Conservation (phyloP, 495 filamentous ascomycete genomes). For the Extremus antarcticus region DNA sequence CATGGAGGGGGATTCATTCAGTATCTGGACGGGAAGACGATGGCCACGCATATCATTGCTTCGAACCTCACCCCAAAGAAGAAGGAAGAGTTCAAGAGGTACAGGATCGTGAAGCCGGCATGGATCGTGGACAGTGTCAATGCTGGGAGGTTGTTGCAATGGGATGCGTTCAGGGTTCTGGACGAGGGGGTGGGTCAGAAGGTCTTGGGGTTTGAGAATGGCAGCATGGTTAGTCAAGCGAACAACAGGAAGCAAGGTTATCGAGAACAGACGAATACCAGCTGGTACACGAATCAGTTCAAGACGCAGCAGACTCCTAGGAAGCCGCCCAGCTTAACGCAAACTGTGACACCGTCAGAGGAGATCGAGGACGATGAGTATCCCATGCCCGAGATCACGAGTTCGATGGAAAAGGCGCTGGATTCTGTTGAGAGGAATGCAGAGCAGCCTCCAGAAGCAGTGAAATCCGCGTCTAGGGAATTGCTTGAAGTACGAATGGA, state of each 20-base stretch:
- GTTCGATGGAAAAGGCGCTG: slow-evolving; percentile 18
- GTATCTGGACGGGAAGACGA: slow-evolving; percentile 88
- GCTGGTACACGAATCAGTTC: slow-evolving; percentile 70
- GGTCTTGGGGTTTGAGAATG: slow-evolving; percentile 64
- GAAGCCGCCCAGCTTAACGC: slow-evolving; percentile 13
- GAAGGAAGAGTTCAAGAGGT: slow-evolving; percentile 67
- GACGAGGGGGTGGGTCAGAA: slow-evolving; percentile 70
- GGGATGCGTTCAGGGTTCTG: slow-evolving; percentile 70
- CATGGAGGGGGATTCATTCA: slow-evolving; percentile 90
- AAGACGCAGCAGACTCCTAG: slow-evolving; percentile 17
- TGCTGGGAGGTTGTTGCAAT: slow-evolving; percentile 69
- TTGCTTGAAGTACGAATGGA: slow-evolving; percentile 1
- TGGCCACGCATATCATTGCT: slow-evolving; percentile 89
- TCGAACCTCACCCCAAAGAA: slow-evolving; percentile 87
- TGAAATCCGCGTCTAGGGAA: background rate
- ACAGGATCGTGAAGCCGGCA: slow-evolving; percentile 89
- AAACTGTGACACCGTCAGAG: slow-evolving; percentile 14
- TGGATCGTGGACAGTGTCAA: slow-evolving; percentile 87
- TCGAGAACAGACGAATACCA: slow-evolving; percentile 59
- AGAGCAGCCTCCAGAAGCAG: background rate
- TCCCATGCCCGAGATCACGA: slow-evolving; percentile 18
- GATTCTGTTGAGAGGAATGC: background rate
- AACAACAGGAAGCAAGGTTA: slow-evolving; percentile 50
- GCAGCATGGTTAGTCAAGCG: slow-evolving; percentile 54
- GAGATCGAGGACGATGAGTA: slow-evolving; percentile 20